Base-by-base conservation (phyloP, 495 filamentous ascomycete genomes). In the Xylaria cubensis region DNA sequence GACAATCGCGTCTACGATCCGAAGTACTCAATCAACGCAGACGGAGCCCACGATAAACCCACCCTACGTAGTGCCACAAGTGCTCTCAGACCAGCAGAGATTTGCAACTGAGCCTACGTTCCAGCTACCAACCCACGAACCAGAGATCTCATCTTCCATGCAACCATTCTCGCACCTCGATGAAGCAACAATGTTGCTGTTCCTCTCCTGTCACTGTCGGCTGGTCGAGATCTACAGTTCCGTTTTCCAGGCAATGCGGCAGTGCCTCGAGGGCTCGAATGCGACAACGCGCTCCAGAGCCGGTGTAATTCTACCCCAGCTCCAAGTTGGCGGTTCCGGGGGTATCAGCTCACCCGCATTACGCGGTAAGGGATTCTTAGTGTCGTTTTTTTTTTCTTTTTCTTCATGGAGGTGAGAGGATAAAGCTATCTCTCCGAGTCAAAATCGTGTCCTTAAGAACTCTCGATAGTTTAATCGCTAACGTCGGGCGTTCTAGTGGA, bases 141-240 rank as follows among this genome's bases (percentile, higher is more conserved):
- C 34, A 10, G 61, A 7, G 0, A 32, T 41, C 21, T 26, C 61
- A 15, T 39, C 32, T 15, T 10, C 32, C 56, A n/a, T 39, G 3
- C 29, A 26, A n/a, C 36, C 61, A 29, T 64, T 44, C 61, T 19
- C 39, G 12, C 63, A 48, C 58, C 48, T 67, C 39, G 72, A 73
- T 24, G 70, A 74, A n/a, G 71, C 72, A 26, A 74, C 34, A n/a
- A 7, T 46, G 24, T 41, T 73, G 1, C 29, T 67, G 3, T 34
- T 67, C 48, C 17, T 73, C 34, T 72, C 72, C 10, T 74, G 72
- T 24, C 58, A 74, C 59, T 74, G 42, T 24, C 70, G 46, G 17
- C 70, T 73, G 6, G 51, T 44, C 32, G 70, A 73, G 26, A 50
- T 67, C 44, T 74, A 73, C 56, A 48, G 32, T 50, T 55, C 48